Evolutionary conservation across 768 basidiomycete genomes (phyloP).

Genomic region (Leccinellum rugosiceps): DNA sequence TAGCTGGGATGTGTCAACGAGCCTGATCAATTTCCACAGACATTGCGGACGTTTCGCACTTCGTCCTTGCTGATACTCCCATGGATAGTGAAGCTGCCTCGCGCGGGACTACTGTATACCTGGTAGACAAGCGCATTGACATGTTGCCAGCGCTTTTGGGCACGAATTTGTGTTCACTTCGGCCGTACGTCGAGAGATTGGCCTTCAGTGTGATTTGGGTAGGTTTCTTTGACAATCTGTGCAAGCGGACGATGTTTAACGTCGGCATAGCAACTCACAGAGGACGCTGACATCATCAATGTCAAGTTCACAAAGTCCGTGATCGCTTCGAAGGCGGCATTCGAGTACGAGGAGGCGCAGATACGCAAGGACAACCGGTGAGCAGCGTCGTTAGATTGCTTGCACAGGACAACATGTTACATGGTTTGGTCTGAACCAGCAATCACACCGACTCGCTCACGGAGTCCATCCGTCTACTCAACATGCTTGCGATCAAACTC

Average conservation of each 20-base stretch:
- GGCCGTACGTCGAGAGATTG: constrained; percentile 48
- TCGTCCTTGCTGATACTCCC: constrained; percentile 84
- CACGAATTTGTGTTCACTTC: constrained; percentile 83
- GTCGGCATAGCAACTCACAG: constrained; percentile 49
- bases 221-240: constrained; percentile 4
- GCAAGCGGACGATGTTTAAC: not conserved
- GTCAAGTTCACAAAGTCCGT: constrained; percentile 94
- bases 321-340: constrained; percentile 92
- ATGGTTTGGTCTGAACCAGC: constrained; percentile 35
- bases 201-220: constrained; percentile 98
- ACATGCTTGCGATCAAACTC: constrained; percentile 79
- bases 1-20: too few relatives aligned
- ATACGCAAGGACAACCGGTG: constrained; percentile 88
- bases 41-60: constrained; percentile 97
- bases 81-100: constrained; percentile 69
- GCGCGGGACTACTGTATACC: too few relatives aligned
- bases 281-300: constrained; percentile 64
- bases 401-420: not conserved
- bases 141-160: constrained; percentile 94
- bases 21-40: constrained; percentile 46
- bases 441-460: constrained; percentile 78
- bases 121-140: constrained; percentile 75
- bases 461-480: constrained; percentile 82
- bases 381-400: constrained; percentile 25
- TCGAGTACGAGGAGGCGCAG: constrained; percentile 97